Conservation (phyloP, 2,329 filamentous ascomycete species). For the Laburnicola sp. region DNA sequence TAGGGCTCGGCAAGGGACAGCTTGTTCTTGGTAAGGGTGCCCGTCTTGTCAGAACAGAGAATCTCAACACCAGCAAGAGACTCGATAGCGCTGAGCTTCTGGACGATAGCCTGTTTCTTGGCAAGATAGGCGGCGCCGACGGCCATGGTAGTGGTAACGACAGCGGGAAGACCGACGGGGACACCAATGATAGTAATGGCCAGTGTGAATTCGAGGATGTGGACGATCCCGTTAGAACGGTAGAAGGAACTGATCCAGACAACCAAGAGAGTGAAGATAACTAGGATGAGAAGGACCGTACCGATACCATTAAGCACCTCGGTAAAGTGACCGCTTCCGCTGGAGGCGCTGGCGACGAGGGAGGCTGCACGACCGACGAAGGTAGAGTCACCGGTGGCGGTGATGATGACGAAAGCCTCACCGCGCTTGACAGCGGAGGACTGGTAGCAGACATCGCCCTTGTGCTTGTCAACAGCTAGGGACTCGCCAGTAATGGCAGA, state of each 20-base stretch:
- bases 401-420: conserved; percentile 80
- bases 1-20: conserved; percentile 84
- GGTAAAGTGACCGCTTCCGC: conserved; percentile 82
- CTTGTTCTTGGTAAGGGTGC: conserved; percentile 93
- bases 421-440: conserved; percentile 91
- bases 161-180: conserved; percentile 87
- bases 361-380: conserved; percentile 88
- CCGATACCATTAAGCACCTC: conserved; percentile 88
- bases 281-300: conserved; percentile 75
- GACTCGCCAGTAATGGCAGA: conserved; percentile 91
- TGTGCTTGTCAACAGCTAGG: conserved; percentile 85
- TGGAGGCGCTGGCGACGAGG: conserved; percentile 75
- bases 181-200: conserved; percentile 92
- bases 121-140: conserved; percentile 89
- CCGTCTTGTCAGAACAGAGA: conserved; percentile 92
- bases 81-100: conserved; percentile 90
- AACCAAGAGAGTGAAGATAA: conserved; percentile 76
- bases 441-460: conserved; percentile 77
- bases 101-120: conserved; percentile 90
- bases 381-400: conserved; percentile 83
- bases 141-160: conserved; percentile 94
- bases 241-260: conserved; percentile 90
- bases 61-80: conserved; percentile 91
- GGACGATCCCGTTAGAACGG: conserved; percentile 77
- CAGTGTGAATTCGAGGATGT: conserved; percentile 80